Percentiles rank a stretch among this genome's conserved stretches.
Evolutionary conservation across 768 basidiomycete species (phyloP).

Genomic region (Coprinellus micaceus): DNA sequence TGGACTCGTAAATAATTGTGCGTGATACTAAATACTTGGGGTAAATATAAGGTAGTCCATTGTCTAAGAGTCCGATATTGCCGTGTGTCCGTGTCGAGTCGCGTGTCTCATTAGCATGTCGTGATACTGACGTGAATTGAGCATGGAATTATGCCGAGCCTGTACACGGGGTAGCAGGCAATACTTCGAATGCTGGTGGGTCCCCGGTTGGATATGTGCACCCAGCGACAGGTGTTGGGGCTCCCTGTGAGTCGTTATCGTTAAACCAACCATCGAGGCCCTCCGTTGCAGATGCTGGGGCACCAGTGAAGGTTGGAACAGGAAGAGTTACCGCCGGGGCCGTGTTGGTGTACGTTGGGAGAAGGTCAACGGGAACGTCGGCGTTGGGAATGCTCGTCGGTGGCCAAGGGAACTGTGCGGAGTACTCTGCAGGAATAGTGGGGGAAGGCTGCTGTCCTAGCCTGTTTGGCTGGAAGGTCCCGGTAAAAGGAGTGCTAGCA

Average conservation of each 20-base stretch:
- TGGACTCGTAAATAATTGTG: no score
- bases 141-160: constrained; percentile 3
- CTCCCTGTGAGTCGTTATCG: constrained; percentile 33
- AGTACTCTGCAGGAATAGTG: constrained; percentile 34
- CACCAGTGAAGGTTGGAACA: constrained; percentile 22
- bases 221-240: constrained; percentile 36
- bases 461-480: constrained; percentile 48
- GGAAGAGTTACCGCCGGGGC: constrained; percentile 52
- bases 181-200: constrained; percentile 15
- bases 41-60: no score
- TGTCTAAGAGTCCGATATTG: no score
- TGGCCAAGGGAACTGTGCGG: constrained; percentile 48
- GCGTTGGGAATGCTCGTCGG: constrained; percentile 46
- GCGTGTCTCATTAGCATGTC: no score
- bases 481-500: constrained; percentile 26
- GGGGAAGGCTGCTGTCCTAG: constrained; percentile 53
- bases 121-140: background rate
- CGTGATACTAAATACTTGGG: no score
- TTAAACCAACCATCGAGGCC: constrained; percentile 46
- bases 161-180: constrained; percentile 25
- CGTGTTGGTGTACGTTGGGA: constrained; percentile 62
- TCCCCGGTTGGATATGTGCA: constrained; percentile 45
- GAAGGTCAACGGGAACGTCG: constrained; percentile 32
- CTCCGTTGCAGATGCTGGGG: constrained; percentile 32
- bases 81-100: no score